phyloP scores from a whole-genome alignment of 1,139 yeast genomes.

The Yamadazyma diddensiae region DNA sequence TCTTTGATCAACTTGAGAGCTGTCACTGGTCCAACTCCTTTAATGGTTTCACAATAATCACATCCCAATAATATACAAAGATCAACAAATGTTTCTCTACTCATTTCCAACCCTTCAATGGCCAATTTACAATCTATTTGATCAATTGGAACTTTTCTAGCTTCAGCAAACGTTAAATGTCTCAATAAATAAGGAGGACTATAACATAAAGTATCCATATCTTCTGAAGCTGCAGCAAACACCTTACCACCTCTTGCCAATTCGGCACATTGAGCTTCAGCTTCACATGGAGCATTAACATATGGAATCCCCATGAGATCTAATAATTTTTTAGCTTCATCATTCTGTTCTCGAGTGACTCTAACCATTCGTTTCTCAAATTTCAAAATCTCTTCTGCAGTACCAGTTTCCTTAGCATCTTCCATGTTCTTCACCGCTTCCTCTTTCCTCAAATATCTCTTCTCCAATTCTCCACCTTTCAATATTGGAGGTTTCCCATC shows the following conservation, averaged over 20 bases:
- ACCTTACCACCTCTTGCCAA: slow-evolving; percentile 85
- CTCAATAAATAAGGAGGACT: slow-evolving; percentile 79
- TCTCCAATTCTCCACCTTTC: slow-evolving; percentile 90
- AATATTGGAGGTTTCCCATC: slow-evolving; percentile 94
- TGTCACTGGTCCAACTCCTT: slow-evolving; percentile 94
- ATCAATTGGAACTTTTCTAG: slow-evolving; percentile 87
- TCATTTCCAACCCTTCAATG: slow-evolving; percentile 72
- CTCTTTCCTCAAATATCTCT: slow-evolving; percentile 75
- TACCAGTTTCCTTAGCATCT: slow-evolving; percentile 73
- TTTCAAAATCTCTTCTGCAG: slow-evolving; percentile 70
- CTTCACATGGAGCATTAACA: slow-evolving; percentile 94
- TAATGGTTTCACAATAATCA: slow-evolving; percentile 93
- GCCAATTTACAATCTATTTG: slow-evolving; percentile 73
- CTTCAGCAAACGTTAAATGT: slow-evolving; percentile 91
- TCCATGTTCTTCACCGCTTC: slow-evolving; percentile 78
- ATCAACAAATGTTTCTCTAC: slow-evolving; percentile 75
- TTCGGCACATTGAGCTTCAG: slow-evolving; percentile 98
- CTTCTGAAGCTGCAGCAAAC: slow-evolving; percentile 97
- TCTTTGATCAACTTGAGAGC: slow-evolving; percentile 87
- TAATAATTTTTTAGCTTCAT: slow-evolving; percentile 80
- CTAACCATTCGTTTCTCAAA: slow-evolving; percentile 85
- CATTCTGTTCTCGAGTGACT: slow-evolving; percentile 87
- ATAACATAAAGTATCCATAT: slow-evolving; percentile 97
- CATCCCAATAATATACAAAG: slow-evolving; percentile 92
- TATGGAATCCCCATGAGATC: slow-evolving; percentile 93